These are phyloP conservation scores for Aspergillus carbonarius DNA, from an alignment of 2,329 filamentous ascomycete species.

Conservation along the genomic window DNA sequence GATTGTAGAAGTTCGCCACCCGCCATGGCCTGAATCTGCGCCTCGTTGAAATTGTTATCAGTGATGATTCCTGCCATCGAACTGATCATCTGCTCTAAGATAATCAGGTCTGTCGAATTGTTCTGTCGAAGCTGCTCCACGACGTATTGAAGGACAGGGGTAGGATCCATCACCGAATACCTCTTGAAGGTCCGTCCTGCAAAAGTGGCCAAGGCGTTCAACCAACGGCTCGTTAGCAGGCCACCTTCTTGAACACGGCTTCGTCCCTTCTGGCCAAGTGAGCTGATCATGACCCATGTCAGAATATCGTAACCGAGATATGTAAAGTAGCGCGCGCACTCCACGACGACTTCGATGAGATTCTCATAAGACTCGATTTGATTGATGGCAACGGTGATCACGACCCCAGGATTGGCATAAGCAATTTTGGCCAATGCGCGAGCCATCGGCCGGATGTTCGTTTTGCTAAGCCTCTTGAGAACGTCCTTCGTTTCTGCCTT, in stretches of 20 bases:
- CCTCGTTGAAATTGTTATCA: constrained; percentile 82
- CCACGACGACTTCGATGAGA: constrained; percentile 89
- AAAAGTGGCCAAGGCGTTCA: constrained; percentile 86
- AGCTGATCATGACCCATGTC: constrained; percentile 85
- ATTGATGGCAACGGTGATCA: constrained; percentile 83
- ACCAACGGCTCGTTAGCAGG: constrained; percentile 83
- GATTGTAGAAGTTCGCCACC: constrained; percentile 77
- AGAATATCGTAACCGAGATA: constrained; percentile 89
- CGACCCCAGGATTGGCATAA: constrained; percentile 82
- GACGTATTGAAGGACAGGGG: constrained; percentile 86
- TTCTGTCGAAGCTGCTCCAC: constrained; percentile 76
- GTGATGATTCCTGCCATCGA: constrained; percentile 93
- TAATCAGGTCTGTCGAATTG: constrained; percentile 86
- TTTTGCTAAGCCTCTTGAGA: constrained; percentile 85
- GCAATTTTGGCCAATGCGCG: constrained; percentile 89
- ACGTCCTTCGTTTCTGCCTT: constrained; percentile 77
- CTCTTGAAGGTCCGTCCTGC: constrained; percentile 85
- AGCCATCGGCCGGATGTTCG: constrained; percentile 82
- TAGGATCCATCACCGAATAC: constrained; percentile 78
- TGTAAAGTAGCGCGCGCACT: constrained; percentile 92
- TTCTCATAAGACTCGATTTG: constrained; percentile 95
- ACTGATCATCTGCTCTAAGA: constrained; percentile 83
- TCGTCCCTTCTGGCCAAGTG: constrained; percentile 58
- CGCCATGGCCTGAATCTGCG: constrained; percentile 82
- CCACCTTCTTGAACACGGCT: constrained; percentile 63